Percentiles rank a stretch among this genome's conserved stretches.
Evolutionary conservation across 768 basidiomycete species (phyloP).

Genomic region (Lepiota brunneoincarnata): DNA sequence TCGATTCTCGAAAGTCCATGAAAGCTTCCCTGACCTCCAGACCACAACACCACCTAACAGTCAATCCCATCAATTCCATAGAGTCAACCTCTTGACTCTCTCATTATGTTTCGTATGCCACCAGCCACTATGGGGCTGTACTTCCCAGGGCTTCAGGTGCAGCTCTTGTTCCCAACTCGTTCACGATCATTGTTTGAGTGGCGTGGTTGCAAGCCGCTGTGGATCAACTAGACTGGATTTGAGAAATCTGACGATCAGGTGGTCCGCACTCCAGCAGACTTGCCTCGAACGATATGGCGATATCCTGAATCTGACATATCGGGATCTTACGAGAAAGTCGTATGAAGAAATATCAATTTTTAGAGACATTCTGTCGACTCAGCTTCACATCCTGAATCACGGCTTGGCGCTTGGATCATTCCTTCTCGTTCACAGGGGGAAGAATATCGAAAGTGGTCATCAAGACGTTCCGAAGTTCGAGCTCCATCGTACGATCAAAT

Average conservation of each 20-base stretch:
- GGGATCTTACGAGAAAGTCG: conserved; percentile 44
- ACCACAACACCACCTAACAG: conserved; percentile 34
- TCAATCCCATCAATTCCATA: conserved; percentile 32
- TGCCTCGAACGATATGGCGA: conserved; percentile 53
- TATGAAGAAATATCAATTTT: conserved; percentile 73
- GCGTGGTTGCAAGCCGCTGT: conserved; percentile 35
- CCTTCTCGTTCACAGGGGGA: conserved; percentile 40
- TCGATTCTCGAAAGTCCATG: conserved; percentile 53
- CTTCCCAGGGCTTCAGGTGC: conserved; percentile 65
- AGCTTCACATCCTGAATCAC: conserved; percentile 63
- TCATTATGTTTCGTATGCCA: conserved; percentile 68
- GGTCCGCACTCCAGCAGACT: conserved; percentile 49
- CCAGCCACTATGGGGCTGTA: conserved; percentile 71
- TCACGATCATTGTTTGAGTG: conserved; percentile 49
- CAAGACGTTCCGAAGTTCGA: conserved; percentile 52
- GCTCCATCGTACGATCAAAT: conserved; percentile 49
- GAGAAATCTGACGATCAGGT: conserved; percentile 48
- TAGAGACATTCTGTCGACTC: conserved; percentile 59
- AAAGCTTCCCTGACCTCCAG: conserved; percentile 20
- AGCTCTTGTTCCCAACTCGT: conserved; percentile 56
- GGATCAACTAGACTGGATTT: conserved; percentile 35
- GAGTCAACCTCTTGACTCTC: conserved; percentile 69
- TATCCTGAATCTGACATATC: conserved; percentile 34
- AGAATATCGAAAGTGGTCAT: conserved; percentile 23
- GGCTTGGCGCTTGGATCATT: conserved; percentile 68